A percentile compares a stretch with the other conserved stretches of the same genome.
Conservation (phyloP, 768 basidiomycete genomes). For the Kwoniella europaea region DNA sequence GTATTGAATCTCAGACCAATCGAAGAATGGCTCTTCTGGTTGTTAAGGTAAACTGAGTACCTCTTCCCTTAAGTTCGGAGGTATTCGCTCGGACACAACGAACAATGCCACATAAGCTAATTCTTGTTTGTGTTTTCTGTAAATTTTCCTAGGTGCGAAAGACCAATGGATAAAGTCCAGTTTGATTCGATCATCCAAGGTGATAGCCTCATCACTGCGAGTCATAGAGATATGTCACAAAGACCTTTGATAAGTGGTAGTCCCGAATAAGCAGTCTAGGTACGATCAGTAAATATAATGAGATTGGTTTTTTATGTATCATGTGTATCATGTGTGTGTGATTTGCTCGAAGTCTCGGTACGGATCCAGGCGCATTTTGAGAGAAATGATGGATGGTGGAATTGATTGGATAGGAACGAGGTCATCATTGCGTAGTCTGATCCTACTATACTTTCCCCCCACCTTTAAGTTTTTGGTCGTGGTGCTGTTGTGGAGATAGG, state of each 20-base stretch:
- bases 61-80: not conserved
- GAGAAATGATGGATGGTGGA: not conserved
- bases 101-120: not conserved
- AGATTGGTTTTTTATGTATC: not conserved
- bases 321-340: not conserved
- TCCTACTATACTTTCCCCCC: not conserved
- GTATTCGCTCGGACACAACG: not conserved
- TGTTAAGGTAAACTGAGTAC: constrained; percentile 30
- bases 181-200: constrained; percentile 30
- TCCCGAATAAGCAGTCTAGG: not conserved
- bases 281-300: too few species aligned
- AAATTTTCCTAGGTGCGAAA: constrained; percentile 30
- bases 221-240: constrained; percentile 33
- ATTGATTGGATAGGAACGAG: not conserved
- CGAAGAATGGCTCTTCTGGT: constrained; percentile 52
- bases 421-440: not conserved
- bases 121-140: not conserved
- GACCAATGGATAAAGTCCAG: constrained; percentile 48
- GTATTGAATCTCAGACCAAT: constrained; percentile 48
- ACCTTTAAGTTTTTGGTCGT: not conserved
- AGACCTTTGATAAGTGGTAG: constrained; percentile 25
- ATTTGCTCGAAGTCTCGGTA: not conserved
- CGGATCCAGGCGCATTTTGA: not conserved
- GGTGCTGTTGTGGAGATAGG: too few species aligned
- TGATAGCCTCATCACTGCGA: constrained; percentile 21